Conservation (phyloP, 1,139 yeast genomes). For the Nadsonia starkeyi-henricii region DNA sequence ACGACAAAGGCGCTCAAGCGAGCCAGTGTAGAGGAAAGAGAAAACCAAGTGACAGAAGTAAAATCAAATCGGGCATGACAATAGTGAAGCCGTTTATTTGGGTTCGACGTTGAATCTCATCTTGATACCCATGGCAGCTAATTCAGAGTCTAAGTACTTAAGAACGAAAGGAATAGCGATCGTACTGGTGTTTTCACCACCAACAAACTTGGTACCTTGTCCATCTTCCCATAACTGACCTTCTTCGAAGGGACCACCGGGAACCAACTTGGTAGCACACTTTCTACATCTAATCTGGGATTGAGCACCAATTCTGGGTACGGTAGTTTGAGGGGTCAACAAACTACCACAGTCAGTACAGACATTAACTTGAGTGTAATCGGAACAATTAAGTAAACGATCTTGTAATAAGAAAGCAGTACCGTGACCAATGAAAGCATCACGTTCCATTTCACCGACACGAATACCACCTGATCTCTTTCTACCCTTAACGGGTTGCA, state of each 20-base stretch:
- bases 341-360: constrained; percentile 93
- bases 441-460: constrained; percentile 99
- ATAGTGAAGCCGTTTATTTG: not conserved
- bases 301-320: constrained; percentile 75
- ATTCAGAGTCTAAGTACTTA: constrained; percentile 87
- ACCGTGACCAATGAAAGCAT: constrained; percentile 97
- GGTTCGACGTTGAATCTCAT: constrained; percentile 67
- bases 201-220: constrained; percentile 76
- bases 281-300: constrained; percentile 80
- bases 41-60: too few relatives aligned
- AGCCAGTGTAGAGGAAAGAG: too few relatives aligned
- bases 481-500: constrained; percentile 99
- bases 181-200: constrained; percentile 84
- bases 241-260: constrained; percentile 39
- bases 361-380: constrained; percentile 79
- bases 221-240: constrained; percentile 97
- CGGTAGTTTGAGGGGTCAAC: constrained; percentile 76
- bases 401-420: constrained; percentile 94
- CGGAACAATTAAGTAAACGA: constrained; percentile 88
- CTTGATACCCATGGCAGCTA: constrained; percentile 96
- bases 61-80: too few relatives aligned
- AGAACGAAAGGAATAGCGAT: constrained; percentile 95
- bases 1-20: not conserved
- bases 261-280: constrained; percentile 57
- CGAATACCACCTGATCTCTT: constrained; percentile 99